These are phyloP conservation scores for Alternaria sp. DNA, from an alignment of 2,329 filamentous ascomycete genomes.

Conservation along the genomic window DNA sequence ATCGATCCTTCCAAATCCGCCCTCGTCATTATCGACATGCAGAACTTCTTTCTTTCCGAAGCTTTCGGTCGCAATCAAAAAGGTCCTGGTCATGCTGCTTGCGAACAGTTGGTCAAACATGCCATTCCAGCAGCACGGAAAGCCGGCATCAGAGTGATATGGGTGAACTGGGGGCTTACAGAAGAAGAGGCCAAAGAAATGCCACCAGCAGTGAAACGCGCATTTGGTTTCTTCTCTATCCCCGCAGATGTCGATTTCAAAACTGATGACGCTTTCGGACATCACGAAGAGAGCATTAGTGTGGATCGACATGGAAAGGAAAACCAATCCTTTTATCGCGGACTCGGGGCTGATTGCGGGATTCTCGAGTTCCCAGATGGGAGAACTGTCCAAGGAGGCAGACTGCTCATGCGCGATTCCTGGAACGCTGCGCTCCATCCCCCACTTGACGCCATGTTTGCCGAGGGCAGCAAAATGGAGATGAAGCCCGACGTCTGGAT, in stretches of 20 bases:
- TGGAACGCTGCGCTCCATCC: constrained; percentile 56
- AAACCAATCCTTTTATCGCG: constrained; percentile 34
- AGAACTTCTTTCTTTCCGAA: constrained; percentile 54
- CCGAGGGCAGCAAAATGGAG: constrained; percentile 25
- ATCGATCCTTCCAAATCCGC: constrained; percentile 51
- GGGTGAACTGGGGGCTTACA: constrained; percentile 55
- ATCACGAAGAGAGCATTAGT: constrained; percentile 29
- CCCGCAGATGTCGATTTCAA: constrained; percentile 27
- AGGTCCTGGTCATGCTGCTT: constrained; percentile 38
- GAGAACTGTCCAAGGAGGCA: constrained; percentile 43
- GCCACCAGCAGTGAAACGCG: constrained; percentile 52
- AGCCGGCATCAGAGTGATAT: constrained; percentile 52
- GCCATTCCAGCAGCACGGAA: constrained; percentile 53
- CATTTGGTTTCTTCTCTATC: constrained; percentile 47
- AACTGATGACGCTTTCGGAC: constrained; percentile 10
- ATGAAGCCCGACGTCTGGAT: constrained; percentile 39
- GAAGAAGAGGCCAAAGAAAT: constrained; percentile 49
- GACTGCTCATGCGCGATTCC: constrained; percentile 50
- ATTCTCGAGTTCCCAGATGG: constrained; percentile 32
- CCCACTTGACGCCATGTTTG: constrained; percentile 48
- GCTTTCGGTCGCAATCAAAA: constrained; percentile 31
- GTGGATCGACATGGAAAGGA: constrained; percentile 46
- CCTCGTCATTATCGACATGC: constrained; percentile 56
- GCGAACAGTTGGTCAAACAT: constrained; percentile 42
- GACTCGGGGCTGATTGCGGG: constrained; percentile 47